phyloP scores from a whole-genome alignment of 257 asterid genomes.

The Perilla frutescens region DNA sequence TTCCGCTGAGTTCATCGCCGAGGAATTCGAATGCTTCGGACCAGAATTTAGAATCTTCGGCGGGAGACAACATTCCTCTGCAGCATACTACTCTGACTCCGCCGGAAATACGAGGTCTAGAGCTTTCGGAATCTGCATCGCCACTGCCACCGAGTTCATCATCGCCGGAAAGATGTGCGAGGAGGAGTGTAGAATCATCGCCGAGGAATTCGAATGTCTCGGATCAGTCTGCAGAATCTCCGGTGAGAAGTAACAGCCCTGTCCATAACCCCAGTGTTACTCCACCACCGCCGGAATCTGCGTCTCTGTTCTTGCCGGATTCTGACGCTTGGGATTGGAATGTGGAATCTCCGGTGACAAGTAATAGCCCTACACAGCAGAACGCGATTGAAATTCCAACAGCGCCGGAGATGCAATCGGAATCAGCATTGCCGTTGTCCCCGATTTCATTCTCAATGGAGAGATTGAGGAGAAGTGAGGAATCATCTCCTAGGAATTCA shows the following conservation, averaged over 20 bases:
- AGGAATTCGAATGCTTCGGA: constrained; percentile 27
- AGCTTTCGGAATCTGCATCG: constrained; percentile 21
- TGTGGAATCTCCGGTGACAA: constrained; percentile 29
- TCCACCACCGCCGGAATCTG: constrained; percentile 38
- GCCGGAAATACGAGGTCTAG: constrained; percentile 17
- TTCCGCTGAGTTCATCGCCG: constrained; percentile 28
- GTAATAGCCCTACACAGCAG: constrained; percentile 22
- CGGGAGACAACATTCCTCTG: neutral
- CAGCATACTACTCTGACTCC: neutral
- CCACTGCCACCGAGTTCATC: constrained; percentile 7
- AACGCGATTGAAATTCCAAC: neutral
- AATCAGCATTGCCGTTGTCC: constrained; percentile 2
- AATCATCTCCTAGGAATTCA: constrained; percentile 32
- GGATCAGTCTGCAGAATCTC: constrained; percentile 27
- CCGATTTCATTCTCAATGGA: neutral
- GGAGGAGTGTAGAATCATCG: constrained; percentile 30
- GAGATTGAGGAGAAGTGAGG: constrained; percentile 23
- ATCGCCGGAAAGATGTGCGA: constrained; percentile 15
- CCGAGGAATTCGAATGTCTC: constrained; percentile 30
- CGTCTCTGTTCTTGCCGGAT: constrained; percentile 42
- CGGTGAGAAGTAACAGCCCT: constrained; percentile 16
- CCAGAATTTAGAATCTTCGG: constrained; percentile 20
- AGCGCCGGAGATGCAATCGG: constrained; percentile 3
- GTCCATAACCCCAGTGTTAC: neutral
- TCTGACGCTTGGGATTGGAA: constrained; percentile 14